phyloP scores from a whole-genome alignment of 1,284 basidiomycete species.

The Ganoderma multipileum region DNA sequence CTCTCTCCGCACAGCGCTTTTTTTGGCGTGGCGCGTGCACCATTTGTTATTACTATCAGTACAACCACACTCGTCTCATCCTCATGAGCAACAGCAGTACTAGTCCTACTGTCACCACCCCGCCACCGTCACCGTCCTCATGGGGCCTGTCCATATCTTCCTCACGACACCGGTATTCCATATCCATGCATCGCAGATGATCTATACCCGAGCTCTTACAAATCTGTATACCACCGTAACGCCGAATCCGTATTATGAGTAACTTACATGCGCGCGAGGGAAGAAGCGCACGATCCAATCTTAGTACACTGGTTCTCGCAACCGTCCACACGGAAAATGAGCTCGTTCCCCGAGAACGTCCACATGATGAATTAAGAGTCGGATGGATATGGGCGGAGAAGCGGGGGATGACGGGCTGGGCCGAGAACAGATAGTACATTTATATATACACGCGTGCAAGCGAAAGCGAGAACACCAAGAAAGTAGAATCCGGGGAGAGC shows the following conservation, averaged over 20 bases:
- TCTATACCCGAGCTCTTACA: constrained; percentile 34
- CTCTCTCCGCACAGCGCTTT: neutral
- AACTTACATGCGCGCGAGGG: constrained; percentile 1
- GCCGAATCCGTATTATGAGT: constrained; percentile 27
- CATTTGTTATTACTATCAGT: neutral
- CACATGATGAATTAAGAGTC: too few species aligned
- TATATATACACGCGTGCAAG: neutral
- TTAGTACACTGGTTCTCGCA: neutral
- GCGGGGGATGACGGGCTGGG: neutral
- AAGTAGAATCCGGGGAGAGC: neutral
- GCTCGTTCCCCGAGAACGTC: neutral
- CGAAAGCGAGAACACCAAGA: constrained; percentile 1
- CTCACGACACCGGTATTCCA: constrained; percentile 19
- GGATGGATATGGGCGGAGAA: neutral
- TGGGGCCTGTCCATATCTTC: neutral
- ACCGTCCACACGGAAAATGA: neutral
- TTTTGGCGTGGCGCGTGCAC: neutral
- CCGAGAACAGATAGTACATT: neutral
- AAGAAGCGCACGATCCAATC: constrained; percentile 3
- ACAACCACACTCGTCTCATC: neutral
- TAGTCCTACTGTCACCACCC: too few species aligned
- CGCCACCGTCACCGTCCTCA: too few species aligned
- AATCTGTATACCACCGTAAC: constrained; percentile 35
- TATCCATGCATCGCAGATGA: constrained; percentile 23
- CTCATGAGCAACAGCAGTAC: neutral